Conservation (phyloP, 2,329 filamentous ascomycete genomes). For the Alternaria burnsii region DNA sequence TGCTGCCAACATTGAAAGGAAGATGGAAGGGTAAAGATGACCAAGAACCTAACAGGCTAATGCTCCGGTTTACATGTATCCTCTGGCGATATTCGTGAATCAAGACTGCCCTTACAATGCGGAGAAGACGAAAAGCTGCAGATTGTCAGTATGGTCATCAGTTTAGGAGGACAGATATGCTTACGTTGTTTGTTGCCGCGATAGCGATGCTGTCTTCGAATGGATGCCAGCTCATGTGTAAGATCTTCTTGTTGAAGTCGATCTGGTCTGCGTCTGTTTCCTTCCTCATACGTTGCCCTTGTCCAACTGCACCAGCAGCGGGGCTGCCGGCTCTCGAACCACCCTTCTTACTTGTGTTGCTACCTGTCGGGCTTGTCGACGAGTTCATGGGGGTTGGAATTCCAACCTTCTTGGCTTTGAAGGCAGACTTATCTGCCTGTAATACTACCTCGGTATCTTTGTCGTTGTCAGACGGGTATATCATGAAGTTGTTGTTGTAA, state of each 20-base stretch:
- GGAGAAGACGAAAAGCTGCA: slow-evolving; percentile 65
- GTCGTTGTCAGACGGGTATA: slow-evolving; percentile 94
- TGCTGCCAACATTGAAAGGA: slow-evolving; percentile 39
- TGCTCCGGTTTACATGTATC: slow-evolving; percentile 40
- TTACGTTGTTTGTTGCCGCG: slow-evolving; percentile 98
- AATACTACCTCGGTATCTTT: slow-evolving; percentile 97
- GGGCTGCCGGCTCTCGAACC: slow-evolving; percentile 89
- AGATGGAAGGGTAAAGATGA: slow-evolving; percentile 39
- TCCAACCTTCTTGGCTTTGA: slow-evolving; percentile 99
- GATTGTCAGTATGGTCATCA: slow-evolving; percentile 13
- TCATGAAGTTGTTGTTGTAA: slow-evolving; percentile 99
- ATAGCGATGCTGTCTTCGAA: slow-evolving; percentile 99
- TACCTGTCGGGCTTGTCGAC: slow-evolving; percentile 74
- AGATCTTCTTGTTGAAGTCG: slow-evolving; percentile 99
- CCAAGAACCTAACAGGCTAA: slow-evolving; percentile 38
- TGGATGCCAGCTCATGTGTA: slow-evolving; percentile 99
- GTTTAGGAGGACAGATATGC: slow-evolving; percentile 48
- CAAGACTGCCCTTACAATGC: slow-evolving; percentile 55
- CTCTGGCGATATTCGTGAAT: slow-evolving; percentile 35
- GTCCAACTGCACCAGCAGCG: slow-evolving; percentile 72
- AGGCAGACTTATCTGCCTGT: slow-evolving; percentile 97
- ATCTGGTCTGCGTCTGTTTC: slow-evolving; percentile 99
- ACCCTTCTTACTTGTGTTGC: slow-evolving; percentile 80
- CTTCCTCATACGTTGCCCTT: slow-evolving; percentile 95
- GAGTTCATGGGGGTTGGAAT: slow-evolving; percentile 96